Evolutionary conservation across 192 early-diverging fungal genomes (phyloP).

Genomic region (Gryganskiella cystojenkinii): DNA sequence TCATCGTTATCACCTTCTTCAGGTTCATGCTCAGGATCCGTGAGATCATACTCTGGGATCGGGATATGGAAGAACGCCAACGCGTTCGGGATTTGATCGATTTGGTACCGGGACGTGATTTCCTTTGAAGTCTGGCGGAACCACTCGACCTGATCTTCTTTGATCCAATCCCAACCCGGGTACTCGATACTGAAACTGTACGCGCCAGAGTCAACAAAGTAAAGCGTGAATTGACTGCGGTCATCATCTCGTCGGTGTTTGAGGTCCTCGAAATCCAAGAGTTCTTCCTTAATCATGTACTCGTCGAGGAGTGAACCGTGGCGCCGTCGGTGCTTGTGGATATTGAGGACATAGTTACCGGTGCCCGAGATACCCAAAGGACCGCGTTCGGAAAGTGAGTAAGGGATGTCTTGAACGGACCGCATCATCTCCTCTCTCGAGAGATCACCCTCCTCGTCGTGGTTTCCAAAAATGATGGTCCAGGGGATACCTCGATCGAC

Average conservation of each 20-base stretch:
- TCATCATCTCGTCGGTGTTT: constrained; percentile 6
- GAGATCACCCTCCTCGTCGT: constrained; percentile 58
- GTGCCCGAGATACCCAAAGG: constrained; percentile 52
- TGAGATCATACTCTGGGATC: constrained; percentile 44
- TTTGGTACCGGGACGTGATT: constrained; percentile 20
- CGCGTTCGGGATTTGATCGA: constrained; percentile 47
- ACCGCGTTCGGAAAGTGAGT: constrained; percentile 45
- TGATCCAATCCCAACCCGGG: constrained; percentile 53
- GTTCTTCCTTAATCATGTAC: too few relatives aligned
- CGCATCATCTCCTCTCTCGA: constrained; percentile 57
- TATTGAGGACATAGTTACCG: constrained; percentile 54
- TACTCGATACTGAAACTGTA: constrained; percentile 48
- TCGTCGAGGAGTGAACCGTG: too few relatives aligned
- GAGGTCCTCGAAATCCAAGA: not conserved
- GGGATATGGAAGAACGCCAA: constrained; percentile 61
- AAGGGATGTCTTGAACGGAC: constrained; percentile 48
- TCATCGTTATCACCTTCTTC: constrained; percentile 7
- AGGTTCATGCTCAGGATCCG: not conserved
- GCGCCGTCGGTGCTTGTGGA: constrained; percentile 17
- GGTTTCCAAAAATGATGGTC: constrained; percentile 60
- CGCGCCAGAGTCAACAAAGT: constrained; percentile 56
- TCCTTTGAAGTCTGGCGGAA: constrained; percentile 36
- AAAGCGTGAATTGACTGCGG: constrained; percentile 42
- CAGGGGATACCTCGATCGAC: constrained; percentile 45
- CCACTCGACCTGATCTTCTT: constrained; percentile 59